Evolutionary conservation across 495 filamentous ascomycete genomes (phyloP).

Genomic region (Daldinia caldariorum): DNA sequence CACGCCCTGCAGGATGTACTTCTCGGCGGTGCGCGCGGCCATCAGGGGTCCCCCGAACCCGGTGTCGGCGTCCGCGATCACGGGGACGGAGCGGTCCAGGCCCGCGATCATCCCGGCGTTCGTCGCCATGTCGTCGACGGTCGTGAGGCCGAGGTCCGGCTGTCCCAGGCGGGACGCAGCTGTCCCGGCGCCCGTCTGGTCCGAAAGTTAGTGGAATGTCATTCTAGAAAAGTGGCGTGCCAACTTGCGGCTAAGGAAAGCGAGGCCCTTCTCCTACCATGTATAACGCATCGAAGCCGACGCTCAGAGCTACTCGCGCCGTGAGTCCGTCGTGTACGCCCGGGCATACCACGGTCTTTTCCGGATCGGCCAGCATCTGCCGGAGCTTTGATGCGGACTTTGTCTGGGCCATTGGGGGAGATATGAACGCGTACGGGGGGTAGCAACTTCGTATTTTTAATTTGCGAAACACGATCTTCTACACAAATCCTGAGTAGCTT

Average conservation of each 20-base stretch:
- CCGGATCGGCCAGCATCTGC: conserved; percentile 48
- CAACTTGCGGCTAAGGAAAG: not conserved
- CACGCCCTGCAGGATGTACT: conserved; percentile 73
- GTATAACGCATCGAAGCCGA: conserved; percentile 72
- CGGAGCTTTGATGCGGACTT: conserved; percentile 54
- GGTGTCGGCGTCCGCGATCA: conserved; percentile 79
- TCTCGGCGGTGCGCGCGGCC: conserved; percentile 67
- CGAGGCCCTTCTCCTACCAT: conserved; percentile 61
- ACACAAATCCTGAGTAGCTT: not conserved
- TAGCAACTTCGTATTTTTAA: not conserved
- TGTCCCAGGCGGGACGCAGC: conserved; percentile 69
- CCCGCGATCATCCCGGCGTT: conserved; percentile 74
- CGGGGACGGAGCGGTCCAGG: conserved; percentile 63
- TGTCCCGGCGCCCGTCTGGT: conserved; percentile 73
- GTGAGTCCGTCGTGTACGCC: conserved; percentile 78
- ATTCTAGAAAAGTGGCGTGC: not conserved
- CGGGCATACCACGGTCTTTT: conserved; percentile 65
- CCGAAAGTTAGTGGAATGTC: conserved; percentile 3
- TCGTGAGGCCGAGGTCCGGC: conserved; percentile 72
- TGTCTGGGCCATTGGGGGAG: conserved; percentile 28
- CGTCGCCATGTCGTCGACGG: conserved; percentile 70
- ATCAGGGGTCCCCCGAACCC: conserved; percentile 71
- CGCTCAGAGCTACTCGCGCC: conserved; percentile 68
- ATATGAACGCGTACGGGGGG: not conserved
- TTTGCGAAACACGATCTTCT: not conserved